Evolutionary conservation across 345 rosid species (phyloP), one percentile per base, ranked within the genome.

Genomic region (Eucalyptus brandiana): DNA sequence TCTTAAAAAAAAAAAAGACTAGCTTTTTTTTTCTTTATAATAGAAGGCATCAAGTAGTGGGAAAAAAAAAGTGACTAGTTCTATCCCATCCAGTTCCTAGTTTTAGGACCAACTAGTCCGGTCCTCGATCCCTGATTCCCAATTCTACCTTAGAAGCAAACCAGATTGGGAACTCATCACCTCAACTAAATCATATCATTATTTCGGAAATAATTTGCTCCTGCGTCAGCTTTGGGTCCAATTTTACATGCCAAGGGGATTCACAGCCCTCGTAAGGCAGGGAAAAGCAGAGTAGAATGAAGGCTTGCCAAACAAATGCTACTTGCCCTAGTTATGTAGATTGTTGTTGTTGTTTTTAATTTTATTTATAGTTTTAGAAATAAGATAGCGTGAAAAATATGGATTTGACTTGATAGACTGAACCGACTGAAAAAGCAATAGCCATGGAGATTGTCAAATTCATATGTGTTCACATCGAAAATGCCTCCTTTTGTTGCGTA

Each of bases 31-130:
- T 50, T 53, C 26, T 53, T 21, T 53, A 21, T 21, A 8, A 53
- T 53, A 19, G 26, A 53, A 19, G 58, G 26, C 58, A 0, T 19
- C 58, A 1, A 53, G 10, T 53, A 53, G 58, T 53, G 10, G 56
- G 0, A 3, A 53, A 53, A 50, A 51, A 53, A 53, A 19, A 19
- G 58, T 53, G 24, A 53, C 56, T 53, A 18, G 56, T 53, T 53
- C 0, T 19, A 0, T 53, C 24, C 24, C 10, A 53, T 53, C 24
- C 1, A 19, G 0, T 19, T 53, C 56, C 24, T 53, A 3, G 2
- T 19, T 53, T 53, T 19, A 53, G 56, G 56, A 53, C 24, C 56
- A 19, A 53, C 24, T 0, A 19, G 24, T 53, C 10, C 2, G 11
- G 5, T 53, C 58, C 11, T 8, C 0, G 0, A 4, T 53, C 58